These are phyloP conservation scores for Metroxylon sagu DNA, from an alignment of 176 grass and related monocot species.

Conservation along the genomic window DNA sequence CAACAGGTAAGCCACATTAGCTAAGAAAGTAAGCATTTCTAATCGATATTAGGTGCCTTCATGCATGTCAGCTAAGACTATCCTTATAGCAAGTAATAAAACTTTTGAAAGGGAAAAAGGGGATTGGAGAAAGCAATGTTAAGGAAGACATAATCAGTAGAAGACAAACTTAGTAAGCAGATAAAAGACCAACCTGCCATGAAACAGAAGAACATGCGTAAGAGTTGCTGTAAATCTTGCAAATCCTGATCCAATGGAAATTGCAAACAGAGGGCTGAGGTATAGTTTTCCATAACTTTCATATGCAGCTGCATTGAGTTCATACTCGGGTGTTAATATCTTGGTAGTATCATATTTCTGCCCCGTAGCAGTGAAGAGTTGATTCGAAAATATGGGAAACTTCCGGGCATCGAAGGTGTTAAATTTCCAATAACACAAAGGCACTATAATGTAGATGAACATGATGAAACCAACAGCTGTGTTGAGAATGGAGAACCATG, in stretches of 20 bases:
- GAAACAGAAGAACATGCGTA: conserved; percentile 80
- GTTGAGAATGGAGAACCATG: conserved; percentile 95
- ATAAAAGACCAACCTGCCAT: conserved; percentile 35
- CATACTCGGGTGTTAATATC: conserved; percentile 69
- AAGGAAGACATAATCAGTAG: no score
- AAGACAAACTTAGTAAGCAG: no score
- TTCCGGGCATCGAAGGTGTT: conserved; percentile 80
- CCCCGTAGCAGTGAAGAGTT: conserved; percentile 65
- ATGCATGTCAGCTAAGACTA: no score
- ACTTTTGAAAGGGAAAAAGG: no score
- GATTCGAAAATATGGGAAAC: conserved; percentile 95
- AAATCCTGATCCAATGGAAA: conserved; percentile 95
- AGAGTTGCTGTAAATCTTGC: conserved; percentile 82
- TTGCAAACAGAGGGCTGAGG: conserved; percentile 90
- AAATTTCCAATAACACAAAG: conserved; percentile 89
- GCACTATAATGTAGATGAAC: conserved; percentile 92
- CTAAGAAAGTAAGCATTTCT: no score
- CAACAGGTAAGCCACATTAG: no score
- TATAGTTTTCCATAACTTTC: conserved; percentile 85
- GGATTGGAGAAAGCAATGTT: no score
- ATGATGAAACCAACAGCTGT: conserved; percentile 76
- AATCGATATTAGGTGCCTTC: no score
- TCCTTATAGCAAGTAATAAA: no score
- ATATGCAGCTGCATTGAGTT: conserved; percentile 83
- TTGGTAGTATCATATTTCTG: conserved; percentile 90